Percentiles rank a stretch among this genome's conserved stretches.
Conservation (phyloP, 2,329 filamentous ascomycete species). For the Leptographium wingfieldii region DNA sequence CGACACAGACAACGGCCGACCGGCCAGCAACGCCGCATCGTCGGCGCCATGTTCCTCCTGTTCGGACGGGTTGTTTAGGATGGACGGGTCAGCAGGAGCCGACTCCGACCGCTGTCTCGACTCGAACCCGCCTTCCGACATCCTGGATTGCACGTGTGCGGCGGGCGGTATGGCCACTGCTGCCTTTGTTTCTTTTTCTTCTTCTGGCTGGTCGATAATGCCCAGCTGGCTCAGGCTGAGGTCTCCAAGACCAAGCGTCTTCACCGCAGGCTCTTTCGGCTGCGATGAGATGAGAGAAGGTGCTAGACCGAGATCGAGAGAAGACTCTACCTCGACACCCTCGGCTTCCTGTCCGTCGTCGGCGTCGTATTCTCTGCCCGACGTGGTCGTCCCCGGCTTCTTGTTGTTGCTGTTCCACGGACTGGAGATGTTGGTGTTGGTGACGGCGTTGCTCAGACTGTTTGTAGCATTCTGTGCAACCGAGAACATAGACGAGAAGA, state of each 20-base stretch:
- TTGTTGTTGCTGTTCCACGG: conserved; percentile 28
- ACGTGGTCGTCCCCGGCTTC: conserved; percentile 16
- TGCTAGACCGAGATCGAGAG: conserved; percentile 13
- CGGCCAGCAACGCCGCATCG: conserved; percentile 11
- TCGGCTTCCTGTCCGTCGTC: conserved; percentile 15
- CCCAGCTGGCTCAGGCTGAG: conserved; percentile 82
- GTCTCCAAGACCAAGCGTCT: conserved; percentile 80
- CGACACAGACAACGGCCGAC: conserved; percentile 35
- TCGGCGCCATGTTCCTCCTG: conserved; percentile 4
- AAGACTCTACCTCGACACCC: conserved; percentile 31
- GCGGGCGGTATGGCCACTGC: background rate
- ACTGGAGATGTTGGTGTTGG: conserved; percentile 49
- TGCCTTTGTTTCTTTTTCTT: conserved; percentile 18
- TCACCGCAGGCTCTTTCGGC: conserved; percentile 63
- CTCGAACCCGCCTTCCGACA: conserved; percentile 32
- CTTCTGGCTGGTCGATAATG: conserved; percentile 45
- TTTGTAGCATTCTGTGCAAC: conserved; percentile 86
- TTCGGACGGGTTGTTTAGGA: background rate
- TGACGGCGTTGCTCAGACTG: conserved; percentile 60
- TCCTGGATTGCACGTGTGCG: conserved; percentile 39
- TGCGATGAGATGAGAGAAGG: conserved; percentile 27
- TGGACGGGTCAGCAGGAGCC: conserved; percentile 34
- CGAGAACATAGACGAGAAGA: conserved; percentile 89
- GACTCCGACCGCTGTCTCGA: conserved; percentile 42
- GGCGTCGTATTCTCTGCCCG: conserved; percentile 2